A percentile compares a stretch with the other conserved stretches of the same genome.
These are phyloP conservation scores for Lumnitzera littorea DNA, from an alignment of 345 rosid genomes.

Conservation along the genomic window DNA sequence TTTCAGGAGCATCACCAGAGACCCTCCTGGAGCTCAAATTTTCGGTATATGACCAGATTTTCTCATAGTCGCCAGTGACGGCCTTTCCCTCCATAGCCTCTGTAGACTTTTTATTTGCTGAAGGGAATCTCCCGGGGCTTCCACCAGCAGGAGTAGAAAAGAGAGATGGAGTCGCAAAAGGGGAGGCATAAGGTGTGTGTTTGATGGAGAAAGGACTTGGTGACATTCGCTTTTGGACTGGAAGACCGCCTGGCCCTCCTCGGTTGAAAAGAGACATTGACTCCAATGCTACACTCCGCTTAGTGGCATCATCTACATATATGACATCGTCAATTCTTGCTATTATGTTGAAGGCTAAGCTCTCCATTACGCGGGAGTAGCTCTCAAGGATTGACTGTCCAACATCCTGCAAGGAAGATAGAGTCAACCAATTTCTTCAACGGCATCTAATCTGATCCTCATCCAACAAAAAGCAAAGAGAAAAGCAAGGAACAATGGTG, in stretches of 20 bases:
- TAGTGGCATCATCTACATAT: slow-evolving; percentile 74
- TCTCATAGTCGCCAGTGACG: slow-evolving; percentile 43
- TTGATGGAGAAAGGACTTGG: slow-evolving; percentile 68
- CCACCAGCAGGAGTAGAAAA: slow-evolving; percentile 48
- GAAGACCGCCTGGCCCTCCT: slow-evolving; percentile 49
- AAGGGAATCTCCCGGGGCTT: slow-evolving; percentile 51
- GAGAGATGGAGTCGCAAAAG: slow-evolving; percentile 63
- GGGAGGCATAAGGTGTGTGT: slow-evolving; percentile 58
- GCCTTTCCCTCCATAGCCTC: slow-evolving; percentile 39
- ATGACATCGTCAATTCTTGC: slow-evolving; percentile 98
- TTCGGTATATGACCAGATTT: slow-evolving; percentile 72
- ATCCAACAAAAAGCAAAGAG: background rate
- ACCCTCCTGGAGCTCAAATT: slow-evolving; percentile 60
- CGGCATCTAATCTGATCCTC: background rate
- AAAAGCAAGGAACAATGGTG: too few species aligned
- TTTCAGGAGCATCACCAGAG: slow-evolving; percentile 70
- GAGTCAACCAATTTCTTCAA: background rate
- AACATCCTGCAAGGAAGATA: slow-evolving; percentile 58
- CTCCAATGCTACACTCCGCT: slow-evolving; percentile 49
- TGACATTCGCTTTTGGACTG: slow-evolving; percentile 65
- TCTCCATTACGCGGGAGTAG: slow-evolving; percentile 98
- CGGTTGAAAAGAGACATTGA: slow-evolving; percentile 57
- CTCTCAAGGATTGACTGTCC: slow-evolving; percentile 96
- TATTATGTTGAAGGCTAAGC: slow-evolving; percentile 92
- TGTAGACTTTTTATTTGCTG: slow-evolving; percentile 26